Base-by-base conservation (phyloP, 2,329 filamentous ascomycete species). In the Nemania serpens region DNA sequence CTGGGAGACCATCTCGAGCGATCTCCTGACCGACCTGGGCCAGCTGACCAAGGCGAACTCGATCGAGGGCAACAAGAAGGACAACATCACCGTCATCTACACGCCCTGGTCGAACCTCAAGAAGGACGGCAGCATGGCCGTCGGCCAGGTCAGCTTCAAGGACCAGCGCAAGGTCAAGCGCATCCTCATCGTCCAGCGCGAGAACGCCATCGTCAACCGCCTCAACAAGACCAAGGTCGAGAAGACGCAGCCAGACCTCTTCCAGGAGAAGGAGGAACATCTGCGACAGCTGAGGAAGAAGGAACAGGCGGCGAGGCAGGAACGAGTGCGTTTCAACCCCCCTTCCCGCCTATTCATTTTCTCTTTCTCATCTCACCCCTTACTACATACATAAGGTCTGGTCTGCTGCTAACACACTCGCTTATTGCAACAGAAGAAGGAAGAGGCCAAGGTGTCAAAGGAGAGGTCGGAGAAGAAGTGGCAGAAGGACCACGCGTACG, bases 51-150 rank as follows among this genome's bases (percentile, higher is more conserved):
- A 99, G 79, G 95, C 95, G 64, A 99, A 99, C 79, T 97, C 93
- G 59, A 99, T 99, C 70, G 95, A 99, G 81, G 95, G 95, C 66
- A 99, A 99, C 81, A 99, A 99, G 78, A 98, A 97, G 77, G 94
- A 98, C 76, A 98, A 98, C 77, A 82, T 99, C 71, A 96, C 93
- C 15, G 77, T 99, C 72, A 96, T 99, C 72, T 99, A 99, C 79
- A 99, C 95, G 4, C 95, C 95, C 6, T 98, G 95, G 93, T 90
- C 91, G 46, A 99, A 99, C 75, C 84, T 99, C 36, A 90, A 91
- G 75, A 99, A 99, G 75, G 92, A 96, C 73, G 94, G 93, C 33
- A 91, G 89, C 75, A 99, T 99, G 95, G 93, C 91, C 17, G 89
- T 89, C 2, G 95, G 95, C 20, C 95, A 99, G 75, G 95, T 99